A percentile compares a stretch with the other conserved stretches of the same genome.
Evolutionary conservation across 1,284 basidiomycete species (phyloP).

Genomic region (Peniophora sp.): DNA sequence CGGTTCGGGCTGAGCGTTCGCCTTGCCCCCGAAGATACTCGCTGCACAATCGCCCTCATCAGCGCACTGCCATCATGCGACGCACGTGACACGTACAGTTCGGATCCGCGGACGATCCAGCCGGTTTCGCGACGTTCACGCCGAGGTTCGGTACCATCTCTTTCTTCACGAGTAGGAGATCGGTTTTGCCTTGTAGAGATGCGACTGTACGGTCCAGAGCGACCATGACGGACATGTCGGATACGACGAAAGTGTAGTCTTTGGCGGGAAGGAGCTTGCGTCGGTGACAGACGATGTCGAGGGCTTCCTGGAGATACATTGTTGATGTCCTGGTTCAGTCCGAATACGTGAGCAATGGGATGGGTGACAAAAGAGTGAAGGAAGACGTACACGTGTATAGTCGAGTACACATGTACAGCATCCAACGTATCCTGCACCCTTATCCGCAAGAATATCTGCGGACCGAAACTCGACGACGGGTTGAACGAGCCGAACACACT

Average conservation of each 20-base stretch:
- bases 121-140: constrained; percentile 50
- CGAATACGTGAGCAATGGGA: too few species aligned
- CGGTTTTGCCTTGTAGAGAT: constrained; percentile 79
- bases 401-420: constrained; percentile 76
- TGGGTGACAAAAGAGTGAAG: not conserved
- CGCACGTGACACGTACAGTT: constrained; percentile 57
- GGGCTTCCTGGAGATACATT: constrained; percentile 96
- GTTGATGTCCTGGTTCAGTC: constrained; percentile 62
- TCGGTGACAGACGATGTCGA: constrained; percentile 78
- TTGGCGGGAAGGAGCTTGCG: constrained; percentile 67
- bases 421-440: constrained; percentile 73
- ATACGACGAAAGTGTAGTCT: constrained; percentile 79
- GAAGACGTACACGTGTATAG: constrained; percentile 73
- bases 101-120: constrained; percentile 76
- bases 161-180: constrained; percentile 79
- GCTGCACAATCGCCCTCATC: constrained; percentile 43
- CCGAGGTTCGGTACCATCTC: constrained; percentile 67
- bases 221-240: constrained; percentile 75
- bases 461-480: constrained; percentile 60
- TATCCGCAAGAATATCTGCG: constrained; percentile 75
- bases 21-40: constrained; percentile 84
- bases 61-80: not conserved
- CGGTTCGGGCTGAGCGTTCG: constrained; percentile 59
- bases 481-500: constrained; percentile 40
- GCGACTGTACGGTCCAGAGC: constrained; percentile 95